Evolutionary conservation across 2,329 filamentous ascomycete genomes (phyloP).

Genomic region (Colletotrichum simmondsii): DNA sequence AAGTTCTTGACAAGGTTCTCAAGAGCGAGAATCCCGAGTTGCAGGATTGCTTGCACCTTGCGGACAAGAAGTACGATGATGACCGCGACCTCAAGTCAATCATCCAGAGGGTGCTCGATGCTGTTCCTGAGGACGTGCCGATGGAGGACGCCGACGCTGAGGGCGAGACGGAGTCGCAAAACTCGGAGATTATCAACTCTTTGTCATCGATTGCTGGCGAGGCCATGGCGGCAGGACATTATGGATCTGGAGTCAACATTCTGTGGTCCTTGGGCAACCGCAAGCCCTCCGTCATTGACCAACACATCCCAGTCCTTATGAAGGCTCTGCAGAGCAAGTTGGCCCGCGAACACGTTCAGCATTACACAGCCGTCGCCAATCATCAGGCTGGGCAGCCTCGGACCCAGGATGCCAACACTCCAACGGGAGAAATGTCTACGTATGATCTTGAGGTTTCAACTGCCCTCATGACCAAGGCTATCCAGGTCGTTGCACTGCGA

Average conservation of each 20-base stretch:
- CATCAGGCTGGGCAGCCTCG: constrained; percentile 55
- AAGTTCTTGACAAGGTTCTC: constrained; percentile 88
- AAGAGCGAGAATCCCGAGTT: constrained; percentile 91
- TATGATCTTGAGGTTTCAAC: constrained; percentile 92
- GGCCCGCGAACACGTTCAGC: constrained; percentile 90
- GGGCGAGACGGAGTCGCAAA: constrained; percentile 81
- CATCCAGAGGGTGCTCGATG: constrained; percentile 85
- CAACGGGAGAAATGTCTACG: constrained; percentile 69
- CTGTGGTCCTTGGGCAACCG: constrained; percentile 91
- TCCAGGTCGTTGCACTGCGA: constrained; percentile 89
- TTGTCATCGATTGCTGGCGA: constrained; percentile 89
- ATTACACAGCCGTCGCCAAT: constrained; percentile 69
- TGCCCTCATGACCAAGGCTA: constrained; percentile 91
- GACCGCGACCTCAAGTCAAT: constrained; percentile 78
- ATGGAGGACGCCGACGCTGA: constrained; percentile 86
- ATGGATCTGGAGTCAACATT: constrained; percentile 90
- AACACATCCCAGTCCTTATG: constrained; percentile 89
- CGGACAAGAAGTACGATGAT: constrained; percentile 76
- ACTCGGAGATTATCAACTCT: constrained; percentile 87
- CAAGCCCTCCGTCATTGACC: constrained; percentile 87
- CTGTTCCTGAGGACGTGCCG: constrained; percentile 81
- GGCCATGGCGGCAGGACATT: constrained; percentile 82
- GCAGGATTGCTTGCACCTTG: constrained; percentile 88
- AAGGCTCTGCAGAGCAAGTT: constrained; percentile 93
- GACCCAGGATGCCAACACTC: constrained; percentile 65